phyloP scores from a whole-genome alignment of 2,329 filamentous ascomycete species.

The Ramichloridium luteum region DNA sequence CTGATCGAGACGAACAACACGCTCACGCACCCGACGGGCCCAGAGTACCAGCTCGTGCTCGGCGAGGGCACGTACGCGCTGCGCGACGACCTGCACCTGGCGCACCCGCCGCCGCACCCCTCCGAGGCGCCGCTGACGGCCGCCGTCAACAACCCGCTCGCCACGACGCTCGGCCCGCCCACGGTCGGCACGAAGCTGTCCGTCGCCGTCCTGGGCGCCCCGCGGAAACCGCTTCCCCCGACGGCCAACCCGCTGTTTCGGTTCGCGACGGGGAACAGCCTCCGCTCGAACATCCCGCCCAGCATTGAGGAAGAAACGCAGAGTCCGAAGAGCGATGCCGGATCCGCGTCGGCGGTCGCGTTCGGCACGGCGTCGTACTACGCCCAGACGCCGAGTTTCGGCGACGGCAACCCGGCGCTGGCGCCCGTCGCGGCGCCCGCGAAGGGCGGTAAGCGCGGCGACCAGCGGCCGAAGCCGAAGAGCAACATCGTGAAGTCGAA shows the following conservation, averaged over 20 bases:
- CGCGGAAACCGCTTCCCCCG: constrained; percentile 33
- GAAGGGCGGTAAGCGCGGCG: constrained; percentile 42
- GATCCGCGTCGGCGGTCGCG: constrained; percentile 33
- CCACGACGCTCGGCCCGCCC: constrained; percentile 72
- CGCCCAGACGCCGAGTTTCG: constrained; percentile 52
- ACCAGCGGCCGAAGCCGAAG: constrained; percentile 84
- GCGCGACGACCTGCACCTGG: constrained; percentile 81
- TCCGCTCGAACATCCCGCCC: constrained; percentile 25
- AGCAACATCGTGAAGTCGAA: constrained; percentile 98
- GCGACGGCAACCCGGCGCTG: constrained; percentile 71
- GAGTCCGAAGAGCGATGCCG: constrained; percentile 34
- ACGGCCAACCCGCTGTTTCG: constrained; percentile 30
- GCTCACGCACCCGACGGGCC: constrained; percentile 63
- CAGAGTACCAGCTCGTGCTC: constrained; percentile 80
- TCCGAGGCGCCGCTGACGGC: constrained; percentile 74
- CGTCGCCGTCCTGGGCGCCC: constrained; percentile 57
- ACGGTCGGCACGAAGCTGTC: constrained; percentile 76
- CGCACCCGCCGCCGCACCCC: constrained; percentile 88
- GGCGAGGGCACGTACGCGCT: constrained; percentile 91
- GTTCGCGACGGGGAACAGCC: constrained; percentile 30
- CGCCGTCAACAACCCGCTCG: constrained; percentile 78
- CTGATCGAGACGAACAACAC: constrained; percentile 93
- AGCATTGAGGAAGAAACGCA: constrained; percentile 37
- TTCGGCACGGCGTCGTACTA: constrained; percentile 23
- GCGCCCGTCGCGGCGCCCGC: constrained; percentile 53